Evolutionary conservation across 345 rosid species (phyloP).

Genomic region (Camelina hispida): DNA sequence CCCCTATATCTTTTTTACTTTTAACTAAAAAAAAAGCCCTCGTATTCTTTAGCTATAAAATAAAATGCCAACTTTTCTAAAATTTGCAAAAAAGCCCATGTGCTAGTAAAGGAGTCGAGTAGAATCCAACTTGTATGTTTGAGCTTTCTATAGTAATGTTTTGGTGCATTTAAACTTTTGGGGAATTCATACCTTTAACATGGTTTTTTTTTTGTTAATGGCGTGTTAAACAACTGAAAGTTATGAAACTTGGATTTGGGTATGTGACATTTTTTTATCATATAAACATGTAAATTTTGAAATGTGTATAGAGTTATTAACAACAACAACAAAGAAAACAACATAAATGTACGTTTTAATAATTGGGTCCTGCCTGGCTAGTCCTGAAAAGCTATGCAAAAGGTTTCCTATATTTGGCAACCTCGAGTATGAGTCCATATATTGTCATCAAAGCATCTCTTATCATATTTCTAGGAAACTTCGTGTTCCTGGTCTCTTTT

Average conservation of each 20-base stretch:
- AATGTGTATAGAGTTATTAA: not conserved
- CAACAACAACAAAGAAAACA: not conserved
- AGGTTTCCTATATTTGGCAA: constrained; percentile 11
- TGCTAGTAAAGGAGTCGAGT: not conserved
- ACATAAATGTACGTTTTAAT: not conserved
- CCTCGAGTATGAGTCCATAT: constrained; percentile 2
- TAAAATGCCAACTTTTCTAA: not conserved
- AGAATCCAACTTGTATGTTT: not conserved
- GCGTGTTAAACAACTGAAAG: not conserved
- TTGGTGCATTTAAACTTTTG: not conserved
- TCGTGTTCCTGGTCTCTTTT: not conserved
- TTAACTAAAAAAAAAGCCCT: not conserved
- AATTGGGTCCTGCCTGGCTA: not conserved
- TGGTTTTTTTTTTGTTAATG: not conserved
- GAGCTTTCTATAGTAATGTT: not conserved
- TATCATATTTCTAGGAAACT: constrained; percentile 10
- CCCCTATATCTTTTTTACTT: not conserved
- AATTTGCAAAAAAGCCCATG: not conserved
- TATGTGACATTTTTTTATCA: not conserved
- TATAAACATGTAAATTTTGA: not conserved
- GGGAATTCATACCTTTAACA: not conserved
- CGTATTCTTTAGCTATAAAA: not conserved
- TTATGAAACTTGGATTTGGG: not conserved
- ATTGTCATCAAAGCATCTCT: constrained; percentile 28
- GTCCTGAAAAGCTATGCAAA: not conserved